A percentile compares a stretch with the other conserved stretches of the same genome.
These are phyloP conservation scores for Collariella sp. DNA, from an alignment of 495 filamentous ascomycete species.

Conservation along the genomic window DNA sequence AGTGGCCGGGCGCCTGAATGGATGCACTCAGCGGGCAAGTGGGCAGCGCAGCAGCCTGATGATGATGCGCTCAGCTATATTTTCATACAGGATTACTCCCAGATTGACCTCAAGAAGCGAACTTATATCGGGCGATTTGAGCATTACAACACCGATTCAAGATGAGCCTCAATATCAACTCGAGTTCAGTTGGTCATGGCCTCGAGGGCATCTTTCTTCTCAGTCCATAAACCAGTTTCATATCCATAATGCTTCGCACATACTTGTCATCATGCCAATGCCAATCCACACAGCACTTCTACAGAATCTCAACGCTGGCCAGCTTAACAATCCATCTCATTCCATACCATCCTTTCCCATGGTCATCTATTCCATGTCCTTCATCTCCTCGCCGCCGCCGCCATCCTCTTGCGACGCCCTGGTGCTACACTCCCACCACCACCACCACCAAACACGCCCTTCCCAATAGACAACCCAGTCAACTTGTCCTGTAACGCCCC, in stretches of 20 bases:
- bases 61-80: not conserved
- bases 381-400: slow-evolving; percentile 26
- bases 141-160: no score
- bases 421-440: not conserved
- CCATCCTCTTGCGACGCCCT: slow-evolving; percentile 3
- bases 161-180: no score
- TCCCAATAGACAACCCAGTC: slow-evolving; percentile 36
- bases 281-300: not conserved
- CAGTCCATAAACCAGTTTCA: not conserved
- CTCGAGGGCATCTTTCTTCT: no score
- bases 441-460: slow-evolving; percentile 21
- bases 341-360: not conserved
- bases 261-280: not conserved
- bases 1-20: slow-evolving; percentile 8
- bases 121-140: no score
- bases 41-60: not conserved
- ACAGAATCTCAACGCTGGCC: not conserved
- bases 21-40: not conserved
- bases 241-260: not conserved
- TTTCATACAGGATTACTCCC: no score
- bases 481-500: slow-evolving; percentile 41
- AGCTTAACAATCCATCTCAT: not conserved
- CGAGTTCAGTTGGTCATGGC: no score
- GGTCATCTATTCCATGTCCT: slow-evolving; percentile 21
- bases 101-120: no score